Evolutionary conservation across 768 basidiomycete species (phyloP), one percentile per base, ranked within the genome.

Genomic region (Thelephora aurantiotincta): DNA sequence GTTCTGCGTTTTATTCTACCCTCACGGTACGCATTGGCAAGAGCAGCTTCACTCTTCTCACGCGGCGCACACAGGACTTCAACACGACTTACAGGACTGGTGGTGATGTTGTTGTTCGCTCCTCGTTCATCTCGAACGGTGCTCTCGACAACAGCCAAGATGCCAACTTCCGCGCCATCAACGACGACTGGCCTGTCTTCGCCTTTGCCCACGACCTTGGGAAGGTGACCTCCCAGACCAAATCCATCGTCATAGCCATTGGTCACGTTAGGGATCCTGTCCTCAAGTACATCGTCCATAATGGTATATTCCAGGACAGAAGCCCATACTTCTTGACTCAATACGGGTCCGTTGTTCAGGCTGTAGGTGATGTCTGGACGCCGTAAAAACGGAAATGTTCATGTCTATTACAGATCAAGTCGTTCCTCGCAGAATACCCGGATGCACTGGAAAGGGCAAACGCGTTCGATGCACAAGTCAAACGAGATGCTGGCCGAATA

Each of bases 1-100:
- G 80, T n/a, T 73, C 75, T 19, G 77, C 72, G 2, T 78, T 70
- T 59, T 80, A 81, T 52, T 74, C 79, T 0, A 74, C 72, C 1
- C 53, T 43, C 38, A 63, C 54, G 50, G 63, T 62, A 45, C 30
- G 56, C 47, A 18, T 0, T 33, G 20, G 26, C 4, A 30, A 9
- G 26, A 30, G 26, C 26, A 30, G 26, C 9, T 30, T 4, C 26
- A 9, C 9, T 9, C 42, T 19, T 5, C 26, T 30, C 9, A 30
- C 26, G 9, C 26, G 9, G 9, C 9, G 26, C 26, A 30, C 26
- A 9, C 26, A 78, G 78, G 63, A 64, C 4, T 60, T 56, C 2
- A 63, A 65, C 5, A 67, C 71, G 4, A 80, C 77, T 18, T 78
- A 65, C 59, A 76, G 80, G 58, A 73, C 70, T 5, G 79, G 77